Evolutionary conservation across 768 basidiomycete species (phyloP).

Genomic region (Roridomyces roridus): DNA sequence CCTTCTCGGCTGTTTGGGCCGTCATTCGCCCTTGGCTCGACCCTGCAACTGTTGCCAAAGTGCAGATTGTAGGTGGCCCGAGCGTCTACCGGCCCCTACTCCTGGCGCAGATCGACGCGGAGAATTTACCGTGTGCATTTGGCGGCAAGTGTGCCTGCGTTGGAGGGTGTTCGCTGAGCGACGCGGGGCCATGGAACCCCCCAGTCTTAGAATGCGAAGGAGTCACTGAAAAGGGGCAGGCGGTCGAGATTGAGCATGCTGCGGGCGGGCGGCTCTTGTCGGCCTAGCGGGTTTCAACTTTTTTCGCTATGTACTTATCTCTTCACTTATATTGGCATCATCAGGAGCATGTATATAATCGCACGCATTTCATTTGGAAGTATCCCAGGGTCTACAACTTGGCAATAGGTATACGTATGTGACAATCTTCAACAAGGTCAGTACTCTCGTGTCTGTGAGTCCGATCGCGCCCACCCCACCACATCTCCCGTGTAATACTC

Average conservation of each 20-base stretch:
- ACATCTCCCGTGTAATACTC: too few relatives aligned
- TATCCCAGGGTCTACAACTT: too few relatives aligned
- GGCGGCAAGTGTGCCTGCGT: constrained; percentile 82
- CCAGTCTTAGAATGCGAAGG: not conserved
- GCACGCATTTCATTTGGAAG: too few relatives aligned
- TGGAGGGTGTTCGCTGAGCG: constrained; percentile 85
- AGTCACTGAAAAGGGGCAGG: not conserved
- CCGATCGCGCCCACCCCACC: too few relatives aligned
- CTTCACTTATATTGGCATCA: too few relatives aligned
- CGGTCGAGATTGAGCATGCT: not conserved
- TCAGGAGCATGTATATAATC: too few relatives aligned
- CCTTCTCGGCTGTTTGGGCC: constrained; percentile 87
- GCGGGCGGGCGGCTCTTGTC: too few relatives aligned
- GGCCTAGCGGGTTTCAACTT: too few relatives aligned
- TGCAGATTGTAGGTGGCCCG: constrained; percentile 80
- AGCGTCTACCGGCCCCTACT: constrained; percentile 70
- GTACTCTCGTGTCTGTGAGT: too few relatives aligned
- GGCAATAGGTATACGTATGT: too few relatives aligned
- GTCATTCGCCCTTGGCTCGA: constrained; percentile 95
- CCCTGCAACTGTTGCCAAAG: constrained; percentile 93
- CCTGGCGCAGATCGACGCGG: constrained; percentile 79
- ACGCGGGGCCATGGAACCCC: constrained; percentile 90
- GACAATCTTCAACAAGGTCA: too few relatives aligned
- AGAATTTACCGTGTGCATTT: constrained; percentile 86
- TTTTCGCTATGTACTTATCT: too few relatives aligned